These are phyloP conservation scores for Lecanosticta acicola DNA, from an alignment of 2,329 filamentous ascomycete genomes.

Conservation along the genomic window DNA sequence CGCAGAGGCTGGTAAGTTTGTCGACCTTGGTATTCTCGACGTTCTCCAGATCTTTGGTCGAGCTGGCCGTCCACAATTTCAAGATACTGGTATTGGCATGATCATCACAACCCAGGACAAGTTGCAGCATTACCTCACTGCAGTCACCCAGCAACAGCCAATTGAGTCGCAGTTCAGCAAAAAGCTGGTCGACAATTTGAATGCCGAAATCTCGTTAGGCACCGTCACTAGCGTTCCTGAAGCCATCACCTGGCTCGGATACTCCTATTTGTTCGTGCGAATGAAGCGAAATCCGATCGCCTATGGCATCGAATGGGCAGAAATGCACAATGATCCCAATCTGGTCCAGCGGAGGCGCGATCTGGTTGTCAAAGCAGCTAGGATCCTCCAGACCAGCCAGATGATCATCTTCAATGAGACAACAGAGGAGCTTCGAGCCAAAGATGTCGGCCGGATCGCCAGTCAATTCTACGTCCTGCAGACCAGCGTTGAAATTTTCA, in stretches of 20 bases:
- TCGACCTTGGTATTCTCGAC: constrained; percentile 92
- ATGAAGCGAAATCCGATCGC: constrained; percentile 88
- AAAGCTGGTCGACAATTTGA: constrained; percentile 92
- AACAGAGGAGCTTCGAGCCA: constrained; percentile 86
- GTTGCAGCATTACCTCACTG: constrained; percentile 80
- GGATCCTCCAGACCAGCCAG: constrained; percentile 82
- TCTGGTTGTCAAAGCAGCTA: constrained; percentile 81
- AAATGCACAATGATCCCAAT: constrained; percentile 80
- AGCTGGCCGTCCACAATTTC: constrained; percentile 94
- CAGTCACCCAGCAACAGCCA: constrained; percentile 90
- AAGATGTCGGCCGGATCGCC: constrained; percentile 92
- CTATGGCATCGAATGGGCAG: constrained; percentile 93
- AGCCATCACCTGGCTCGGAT: constrained; percentile 94
- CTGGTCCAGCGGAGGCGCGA: constrained; percentile 80
- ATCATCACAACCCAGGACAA: constrained; percentile 97
- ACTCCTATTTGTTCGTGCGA: constrained; percentile 93
- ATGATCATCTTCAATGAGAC: constrained; percentile 99
- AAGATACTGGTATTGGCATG: constrained; percentile 95
- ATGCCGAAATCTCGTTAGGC: constrained; percentile 87
- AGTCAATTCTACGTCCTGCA: constrained; percentile 96
- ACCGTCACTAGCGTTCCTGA: constrained; percentile 93
- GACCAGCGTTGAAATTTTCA: constrained; percentile 92
- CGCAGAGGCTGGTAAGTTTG: constrained; percentile 90
- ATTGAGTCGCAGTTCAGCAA: constrained; percentile 96
- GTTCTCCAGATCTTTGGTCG: constrained; percentile 98